Conservation (phyloP, 805 yeast species). For the Metschnikowia arizonensis region DNA sequence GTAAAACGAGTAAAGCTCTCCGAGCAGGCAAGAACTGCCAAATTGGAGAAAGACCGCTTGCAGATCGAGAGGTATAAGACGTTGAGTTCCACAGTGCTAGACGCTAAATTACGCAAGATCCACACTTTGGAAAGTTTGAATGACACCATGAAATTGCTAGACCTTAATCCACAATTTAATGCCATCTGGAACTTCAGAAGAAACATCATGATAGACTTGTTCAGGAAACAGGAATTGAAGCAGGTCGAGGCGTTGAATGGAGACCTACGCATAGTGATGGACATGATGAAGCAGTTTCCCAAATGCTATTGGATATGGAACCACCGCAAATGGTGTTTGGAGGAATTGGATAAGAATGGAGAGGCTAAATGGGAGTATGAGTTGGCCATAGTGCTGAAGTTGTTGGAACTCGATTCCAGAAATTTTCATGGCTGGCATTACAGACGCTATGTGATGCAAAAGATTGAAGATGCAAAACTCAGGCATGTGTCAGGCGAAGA, state of each 20-base stretch:
- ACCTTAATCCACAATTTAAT: conserved; percentile 79
- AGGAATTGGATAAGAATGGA: conserved; percentile 40
- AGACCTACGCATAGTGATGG: conserved; percentile 62
- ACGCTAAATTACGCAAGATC: conserved; percentile 16
- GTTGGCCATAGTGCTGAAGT: conserved; percentile 59
- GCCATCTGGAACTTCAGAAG: conserved; percentile 88
- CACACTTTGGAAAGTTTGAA: conserved; percentile 39
- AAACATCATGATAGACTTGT: conserved; percentile 49
- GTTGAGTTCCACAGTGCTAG: conserved; percentile 44
- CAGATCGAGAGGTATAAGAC: conserved; percentile 55
- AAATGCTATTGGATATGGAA: conserved; percentile 98
- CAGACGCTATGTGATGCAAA: conserved; percentile 63
- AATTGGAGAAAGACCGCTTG: conserved; percentile 52
- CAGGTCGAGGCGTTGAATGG: conserved; percentile 30
- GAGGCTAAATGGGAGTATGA: conserved; percentile 67
- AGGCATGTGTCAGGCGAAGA: conserved; percentile 1
- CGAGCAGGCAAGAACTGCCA: conserved; percentile 50
- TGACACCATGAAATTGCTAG: conserved; percentile 54
- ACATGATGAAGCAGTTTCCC: conserved; percentile 61
- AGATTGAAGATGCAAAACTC: conserved; percentile 25
- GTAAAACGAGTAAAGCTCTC: conserved; percentile 57
- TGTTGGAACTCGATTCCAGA: conserved; percentile 70
- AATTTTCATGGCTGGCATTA: conserved; percentile 97
- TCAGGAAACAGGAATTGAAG: conserved; percentile 14
- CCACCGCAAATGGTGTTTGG: conserved; percentile 80